Percentiles rank a stretch among this genome's conserved stretches.
These are phyloP conservation scores for Croton setiger DNA, from an alignment of 441 rosid species.

Conservation along the genomic window DNA sequence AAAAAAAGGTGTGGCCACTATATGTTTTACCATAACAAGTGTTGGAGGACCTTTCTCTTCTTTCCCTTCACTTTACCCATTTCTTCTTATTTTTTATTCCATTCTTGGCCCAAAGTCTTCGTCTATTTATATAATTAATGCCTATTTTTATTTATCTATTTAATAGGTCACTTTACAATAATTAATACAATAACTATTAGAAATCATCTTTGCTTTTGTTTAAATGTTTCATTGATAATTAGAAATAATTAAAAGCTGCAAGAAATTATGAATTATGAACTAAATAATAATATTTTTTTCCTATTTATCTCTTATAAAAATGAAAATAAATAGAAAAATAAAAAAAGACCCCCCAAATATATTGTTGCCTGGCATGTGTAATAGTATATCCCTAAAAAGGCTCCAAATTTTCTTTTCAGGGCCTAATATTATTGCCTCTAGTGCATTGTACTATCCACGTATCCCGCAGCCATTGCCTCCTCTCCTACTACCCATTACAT, in stretches of 20 bases:
- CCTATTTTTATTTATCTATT: background rate
- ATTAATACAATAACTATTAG: no score
- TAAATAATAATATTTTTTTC: no score
- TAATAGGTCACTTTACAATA: no score
- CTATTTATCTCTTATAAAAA: no score
- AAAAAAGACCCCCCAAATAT: background rate
- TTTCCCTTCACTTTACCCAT: conserved; percentile 7
- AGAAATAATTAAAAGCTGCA: no score
- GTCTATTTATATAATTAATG: background rate
- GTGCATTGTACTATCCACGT: conserved; percentile 15
- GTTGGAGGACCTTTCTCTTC: conserved; percentile 8
- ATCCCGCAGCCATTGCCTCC: conserved; percentile 20
- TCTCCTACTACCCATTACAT: background rate
- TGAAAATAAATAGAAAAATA: no score
- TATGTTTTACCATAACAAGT: conserved; percentile 23
- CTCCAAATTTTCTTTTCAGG: no score
- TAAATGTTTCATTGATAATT: no score
- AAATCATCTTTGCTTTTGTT: no score
- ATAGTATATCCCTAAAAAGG: background rate
- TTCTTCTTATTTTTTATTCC: conserved; percentile 16
- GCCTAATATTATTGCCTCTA: conserved; percentile 4
- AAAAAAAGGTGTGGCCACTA: conserved; percentile 19
- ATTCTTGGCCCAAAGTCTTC: conserved; percentile 30
- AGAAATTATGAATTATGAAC: no score
- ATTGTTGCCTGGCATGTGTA: background rate